phyloP scores from a whole-genome alignment of 306 rosid genomes.

The Medicago lupulina region DNA sequence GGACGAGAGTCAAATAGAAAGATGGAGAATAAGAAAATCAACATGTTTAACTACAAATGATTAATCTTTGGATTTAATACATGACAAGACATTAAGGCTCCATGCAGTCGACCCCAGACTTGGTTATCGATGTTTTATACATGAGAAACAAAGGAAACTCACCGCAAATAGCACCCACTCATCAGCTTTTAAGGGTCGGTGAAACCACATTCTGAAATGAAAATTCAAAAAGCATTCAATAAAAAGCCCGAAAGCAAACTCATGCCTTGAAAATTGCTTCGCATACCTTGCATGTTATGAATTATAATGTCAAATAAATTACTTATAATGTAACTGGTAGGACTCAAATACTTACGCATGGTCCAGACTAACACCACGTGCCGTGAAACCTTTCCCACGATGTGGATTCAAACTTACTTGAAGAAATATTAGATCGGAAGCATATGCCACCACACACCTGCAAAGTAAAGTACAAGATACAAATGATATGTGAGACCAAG shows the following conservation, averaged over 20 bases:
- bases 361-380: conserved; percentile 80
- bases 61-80: not conserved
- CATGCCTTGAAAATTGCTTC: conserved; percentile 1
- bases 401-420: conserved; percentile 88
- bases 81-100: not conserved
- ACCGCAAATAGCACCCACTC: conserved; percentile 88
- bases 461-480: conserved; percentile 16
- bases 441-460: conserved; percentile 92
- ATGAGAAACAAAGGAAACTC: conserved; percentile 47
- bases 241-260: conserved; percentile 1
- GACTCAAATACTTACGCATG: conserved; percentile 75
- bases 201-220: conserved; percentile 84
- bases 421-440: conserved; percentile 88
- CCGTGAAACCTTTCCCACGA: conserved; percentile 66
- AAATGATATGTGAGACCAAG: conserved; percentile 11
- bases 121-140: not conserved
- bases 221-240: conserved; percentile 14
- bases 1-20: not conserved
- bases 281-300: not conserved
- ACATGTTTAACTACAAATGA: not conserved
- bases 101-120: not conserved
- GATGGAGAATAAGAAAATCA: not conserved
- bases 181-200: conserved; percentile 86
- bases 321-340: conserved; percentile 17
- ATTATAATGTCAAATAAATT: conserved; percentile 18